Base-by-base conservation (phyloP, 306 rosid species). In the Carpinus viminea region DNA sequence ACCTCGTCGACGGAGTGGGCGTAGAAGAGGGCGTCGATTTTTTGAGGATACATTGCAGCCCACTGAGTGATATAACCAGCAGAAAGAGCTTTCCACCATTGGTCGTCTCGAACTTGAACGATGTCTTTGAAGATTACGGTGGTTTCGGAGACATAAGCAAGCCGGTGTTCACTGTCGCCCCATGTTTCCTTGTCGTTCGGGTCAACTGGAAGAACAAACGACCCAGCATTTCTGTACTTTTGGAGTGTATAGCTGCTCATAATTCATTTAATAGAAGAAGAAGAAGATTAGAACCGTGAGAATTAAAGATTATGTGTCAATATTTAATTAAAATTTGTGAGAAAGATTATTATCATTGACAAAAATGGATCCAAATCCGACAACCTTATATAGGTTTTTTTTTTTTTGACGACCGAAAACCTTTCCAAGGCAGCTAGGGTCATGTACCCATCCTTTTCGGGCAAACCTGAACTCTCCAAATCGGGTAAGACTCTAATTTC, bases 91-190 rank as follows among this genome's bases (percentile, higher is more conserved):
- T 88, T 90, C 98, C 99, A 95, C 99, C 99, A 95, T 70, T 95
- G 99, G 70, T 95, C 97, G 73, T 95, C 99, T 28, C 99, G 85
- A 15, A 93, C 99, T 80, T 89, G 93, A 86, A 95, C 97, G 68
- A 91, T 76, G 84, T 93, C 98, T 73, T 95, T 95, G 88, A 95
- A 95, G 41, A 95, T 95, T 68, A 95, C 99, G 43, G 99, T 95
- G 68, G 99, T 95, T 86, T 93, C 99, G 0, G 99, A 93, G 36
- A 95, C 98, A 68, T 95, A 95, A 20, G 99, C 98, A 5, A 95
- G 91, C 73, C 99, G 87, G 80, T 95, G 99, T 80, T 95, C 99
- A 80, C 98, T 93, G 18, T 95, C 98, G 60, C 99, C 99, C 99
- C 97, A 95, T 16, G 98, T 95, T 86, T 95, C 99, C 84, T 86